A percentile compares a stretch with the other conserved stretches of the same genome.
phyloP scores from a whole-genome alignment of 768 basidiomycete genomes.

The Mycena alexandri region DNA sequence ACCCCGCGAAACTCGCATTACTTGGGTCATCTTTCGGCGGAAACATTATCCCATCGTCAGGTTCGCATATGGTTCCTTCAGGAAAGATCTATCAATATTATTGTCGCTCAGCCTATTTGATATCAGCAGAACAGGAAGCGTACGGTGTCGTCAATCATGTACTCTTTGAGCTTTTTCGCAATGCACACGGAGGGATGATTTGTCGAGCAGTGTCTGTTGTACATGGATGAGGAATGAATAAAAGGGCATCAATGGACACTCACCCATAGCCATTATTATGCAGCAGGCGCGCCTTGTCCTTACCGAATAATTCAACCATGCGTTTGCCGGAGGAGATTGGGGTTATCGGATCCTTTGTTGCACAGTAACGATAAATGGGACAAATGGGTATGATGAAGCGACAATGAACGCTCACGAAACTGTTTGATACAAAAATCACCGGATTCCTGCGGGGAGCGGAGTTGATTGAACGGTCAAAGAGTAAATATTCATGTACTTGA shows the following conservation, averaged over 20 bases:
- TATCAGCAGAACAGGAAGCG: background rate
- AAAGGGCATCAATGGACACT: background rate
- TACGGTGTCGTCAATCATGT: conserved; percentile 28
- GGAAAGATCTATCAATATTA: conserved; percentile 26
- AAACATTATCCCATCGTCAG: conserved; percentile 33
- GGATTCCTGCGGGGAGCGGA: conserved; percentile 19
- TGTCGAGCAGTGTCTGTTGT: conserved; percentile 28
- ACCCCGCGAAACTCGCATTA: background rate
- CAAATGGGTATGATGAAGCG: too few relatives aligned
- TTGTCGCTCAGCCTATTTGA: too few relatives aligned
- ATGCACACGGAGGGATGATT: conserved; percentile 31
- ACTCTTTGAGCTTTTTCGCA: conserved; percentile 20
- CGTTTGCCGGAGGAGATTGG: conserved; percentile 26
- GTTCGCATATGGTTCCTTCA: conserved; percentile 31
- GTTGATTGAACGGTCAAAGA: background rate
- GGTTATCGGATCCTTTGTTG: conserved; percentile 28
- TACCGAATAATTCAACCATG: conserved; percentile 30
- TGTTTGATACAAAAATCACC: conserved; percentile 32
- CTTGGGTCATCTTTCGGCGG: conserved; percentile 17
- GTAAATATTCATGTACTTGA: conserved; percentile 8
- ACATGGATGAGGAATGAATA: too few relatives aligned
- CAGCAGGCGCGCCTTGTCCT: conserved; percentile 30
- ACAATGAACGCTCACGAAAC: conserved; percentile 28
- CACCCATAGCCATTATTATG: conserved; percentile 32
- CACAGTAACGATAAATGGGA: too few relatives aligned